Base-by-base conservation (phyloP, 306 rosid species). In the Vigna trinervia region DNA sequence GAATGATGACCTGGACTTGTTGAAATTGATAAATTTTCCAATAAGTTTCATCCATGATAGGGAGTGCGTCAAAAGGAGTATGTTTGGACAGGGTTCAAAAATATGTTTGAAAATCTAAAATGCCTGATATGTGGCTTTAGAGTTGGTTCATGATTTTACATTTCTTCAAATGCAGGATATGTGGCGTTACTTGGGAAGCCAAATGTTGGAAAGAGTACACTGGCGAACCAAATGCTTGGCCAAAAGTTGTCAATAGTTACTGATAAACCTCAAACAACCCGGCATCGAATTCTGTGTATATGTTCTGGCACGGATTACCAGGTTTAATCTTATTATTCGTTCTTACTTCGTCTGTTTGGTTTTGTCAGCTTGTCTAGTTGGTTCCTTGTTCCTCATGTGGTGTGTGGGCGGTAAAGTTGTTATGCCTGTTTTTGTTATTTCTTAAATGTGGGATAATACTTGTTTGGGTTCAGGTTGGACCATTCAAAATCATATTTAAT, bases 201-300 rank as follows among this genome's bases (percentile, higher is more conserved):
- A 46, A 92, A 95, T 81, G 97, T 95, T 68, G 99, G 99, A 14
- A 95, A 95, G 88, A 95, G 99, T 73, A 95, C 99, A 46, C 88
- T 95, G 12, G 87, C 96, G 32, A 92, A 95, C 84, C 97, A 92
- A 84, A 91, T 95, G 96, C 76, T 95, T 57, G 99, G 99, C 5
- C 99, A 91, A 67, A 95, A 89, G 90, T 78, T 95, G 82, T 90
- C 99, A 5, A 92, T 95, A 78, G 99, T 95, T 78, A 92, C 97
- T 1, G 91, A 92, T 87, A 95, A 95, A 79, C 99, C 99, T 82
- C 99, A 95, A 82, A 95, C 99, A 1, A 95, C 97, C 0, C 86
- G 97, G 77, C 99, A 95, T 80, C 93, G 99, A 43, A 74, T 95
- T 86, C 99, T 92, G 47, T 97, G 97, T 84, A 89, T 95, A 81